A percentile compares a stretch with the other conserved stretches of the same genome.
Conservation (phyloP, 2,329 filamentous ascomycete species). For the Blumeriella jaapii region DNA sequence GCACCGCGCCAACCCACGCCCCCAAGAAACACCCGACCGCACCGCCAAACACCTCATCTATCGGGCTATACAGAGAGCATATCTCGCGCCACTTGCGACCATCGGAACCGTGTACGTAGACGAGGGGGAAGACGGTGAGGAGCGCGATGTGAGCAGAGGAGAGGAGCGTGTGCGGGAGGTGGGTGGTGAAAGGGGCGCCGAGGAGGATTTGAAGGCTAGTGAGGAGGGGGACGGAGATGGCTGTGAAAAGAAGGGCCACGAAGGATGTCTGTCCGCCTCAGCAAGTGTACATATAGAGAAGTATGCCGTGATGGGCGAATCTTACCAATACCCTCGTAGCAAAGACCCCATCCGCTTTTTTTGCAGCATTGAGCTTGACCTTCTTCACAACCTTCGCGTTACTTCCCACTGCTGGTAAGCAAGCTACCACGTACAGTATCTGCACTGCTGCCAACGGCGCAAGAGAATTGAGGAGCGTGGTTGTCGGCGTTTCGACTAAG, state of each 20-base stretch:
- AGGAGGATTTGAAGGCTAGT: conserved; percentile 61
- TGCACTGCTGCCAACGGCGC: conserved; percentile 55
- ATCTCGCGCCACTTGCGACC: conserved; percentile 57
- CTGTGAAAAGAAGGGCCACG: conserved; percentile 49
- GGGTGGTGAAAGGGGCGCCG: conserved; percentile 79
- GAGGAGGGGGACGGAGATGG: conserved; percentile 40
- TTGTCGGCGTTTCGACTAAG: conserved; percentile 59
- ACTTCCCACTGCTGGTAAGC: conserved; percentile 50
- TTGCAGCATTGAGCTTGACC: conserved; percentile 41
- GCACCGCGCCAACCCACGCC: conserved; percentile 86
- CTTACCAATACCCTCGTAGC: conserved; percentile 5
- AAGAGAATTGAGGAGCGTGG: conserved; percentile 48
- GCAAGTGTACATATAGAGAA: background rate
- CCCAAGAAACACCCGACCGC: conserved; percentile 68
- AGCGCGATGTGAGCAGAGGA: conserved; percentile 73
- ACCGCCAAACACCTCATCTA: conserved; percentile 78
- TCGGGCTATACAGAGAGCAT: conserved; percentile 53
- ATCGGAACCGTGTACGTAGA: conserved; percentile 79
- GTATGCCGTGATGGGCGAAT: background rate
- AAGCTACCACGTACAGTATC: conserved; percentile 47
- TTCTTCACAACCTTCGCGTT: conserved; percentile 35
- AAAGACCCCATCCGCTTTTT: conserved; percentile 30
- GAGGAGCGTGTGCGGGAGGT: conserved; percentile 66
- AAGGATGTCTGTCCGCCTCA: conserved; percentile 47
- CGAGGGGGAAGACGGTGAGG: conserved; percentile 64